Evolutionary conservation across 371 early-diverging fungal genomes (phyloP).

Genomic region (Thermomucor indicae-seudaticae): DNA sequence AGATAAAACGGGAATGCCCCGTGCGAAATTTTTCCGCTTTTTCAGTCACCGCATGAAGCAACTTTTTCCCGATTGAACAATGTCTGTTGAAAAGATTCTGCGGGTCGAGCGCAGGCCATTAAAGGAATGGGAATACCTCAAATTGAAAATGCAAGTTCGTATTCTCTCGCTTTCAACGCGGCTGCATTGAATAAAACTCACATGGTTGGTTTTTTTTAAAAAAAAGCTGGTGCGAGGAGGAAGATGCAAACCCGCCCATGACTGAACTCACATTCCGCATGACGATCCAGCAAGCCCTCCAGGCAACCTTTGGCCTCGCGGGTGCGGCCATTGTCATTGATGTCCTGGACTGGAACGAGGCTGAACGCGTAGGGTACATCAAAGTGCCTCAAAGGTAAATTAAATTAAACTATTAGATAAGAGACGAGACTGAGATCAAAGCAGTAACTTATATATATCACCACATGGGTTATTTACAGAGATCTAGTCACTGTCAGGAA

Average conservation of each 20-base stretch:
- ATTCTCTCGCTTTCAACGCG: neutral
- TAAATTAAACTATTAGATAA: neutral
- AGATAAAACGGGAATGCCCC: neutral
- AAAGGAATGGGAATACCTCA: slow-evolving; percentile 37
- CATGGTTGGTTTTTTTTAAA: neutral
- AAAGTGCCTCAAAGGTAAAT: slow-evolving; percentile 37
- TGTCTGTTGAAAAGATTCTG: neutral
- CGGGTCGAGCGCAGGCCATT: slow-evolving; percentile 4
- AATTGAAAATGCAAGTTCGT: slow-evolving; percentile 30
- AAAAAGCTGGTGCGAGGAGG: slow-evolving; percentile 31
- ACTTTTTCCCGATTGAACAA: neutral
- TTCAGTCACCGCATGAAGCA: neutral
- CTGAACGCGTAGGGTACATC: slow-evolving; percentile 27
- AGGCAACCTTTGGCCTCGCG: slow-evolving; percentile 30
- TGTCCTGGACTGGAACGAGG: slow-evolving; percentile 39
- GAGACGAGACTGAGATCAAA: neutral
- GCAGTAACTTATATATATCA: neutral
- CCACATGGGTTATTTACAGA: slow-evolving; percentile 11
- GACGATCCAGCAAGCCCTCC: slow-evolving; percentile 41
- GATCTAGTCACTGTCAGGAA: slow-evolving; percentile 38
- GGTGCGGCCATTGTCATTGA: slow-evolving; percentile 33
- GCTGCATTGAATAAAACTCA: neutral
- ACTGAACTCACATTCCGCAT: slow-evolving; percentile 42
- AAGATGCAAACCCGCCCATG: slow-evolving; percentile 15
- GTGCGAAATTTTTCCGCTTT: neutral